These are phyloP conservation scores for Ascochyta viciae-villosae DNA, from an alignment of 2,329 filamentous ascomycete genomes.

Conservation along the genomic window DNA sequence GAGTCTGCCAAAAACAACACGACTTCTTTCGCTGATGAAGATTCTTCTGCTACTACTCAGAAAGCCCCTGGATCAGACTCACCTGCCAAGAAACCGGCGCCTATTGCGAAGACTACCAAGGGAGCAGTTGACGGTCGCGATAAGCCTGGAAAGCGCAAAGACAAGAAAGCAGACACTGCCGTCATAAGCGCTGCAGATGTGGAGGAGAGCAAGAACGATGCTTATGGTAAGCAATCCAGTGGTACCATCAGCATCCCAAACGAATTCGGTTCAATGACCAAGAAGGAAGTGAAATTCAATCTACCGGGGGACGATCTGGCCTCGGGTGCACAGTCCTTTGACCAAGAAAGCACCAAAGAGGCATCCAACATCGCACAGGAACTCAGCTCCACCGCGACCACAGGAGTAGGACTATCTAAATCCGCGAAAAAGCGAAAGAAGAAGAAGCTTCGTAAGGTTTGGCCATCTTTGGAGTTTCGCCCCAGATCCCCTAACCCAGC, in stretches of 20 bases:
- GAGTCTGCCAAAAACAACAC: background rate
- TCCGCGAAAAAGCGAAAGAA: slow-evolving; percentile 43
- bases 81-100: background rate
- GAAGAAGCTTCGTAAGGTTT: background rate
- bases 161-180: background rate
- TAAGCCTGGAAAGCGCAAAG: slow-evolving; percentile 11
- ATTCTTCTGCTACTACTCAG: background rate
- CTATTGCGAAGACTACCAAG: background rate
- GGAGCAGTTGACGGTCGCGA: background rate
- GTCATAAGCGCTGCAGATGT: background rate
- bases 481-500: slow-evolving; percentile 8
- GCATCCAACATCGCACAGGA: slow-evolving; percentile 12
- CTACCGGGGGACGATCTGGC: background rate
- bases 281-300: slow-evolving; percentile 19
- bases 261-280: slow-evolving; percentile 22
- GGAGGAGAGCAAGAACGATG: background rate
- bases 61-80: background rate
- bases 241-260: slow-evolving; percentile 12
- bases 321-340: slow-evolving; percentile 15
- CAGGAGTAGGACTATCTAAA: slow-evolving; percentile 7
- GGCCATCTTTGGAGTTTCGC: slow-evolving; percentile 10
- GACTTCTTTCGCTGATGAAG: background rate
- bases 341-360: background rate
- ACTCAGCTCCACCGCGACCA: background rate
- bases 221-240: slow-evolving; percentile 21